Base-by-base conservation (phyloP, 2,329 filamentous ascomycete genomes). In the Alternaria ethzedia region DNA sequence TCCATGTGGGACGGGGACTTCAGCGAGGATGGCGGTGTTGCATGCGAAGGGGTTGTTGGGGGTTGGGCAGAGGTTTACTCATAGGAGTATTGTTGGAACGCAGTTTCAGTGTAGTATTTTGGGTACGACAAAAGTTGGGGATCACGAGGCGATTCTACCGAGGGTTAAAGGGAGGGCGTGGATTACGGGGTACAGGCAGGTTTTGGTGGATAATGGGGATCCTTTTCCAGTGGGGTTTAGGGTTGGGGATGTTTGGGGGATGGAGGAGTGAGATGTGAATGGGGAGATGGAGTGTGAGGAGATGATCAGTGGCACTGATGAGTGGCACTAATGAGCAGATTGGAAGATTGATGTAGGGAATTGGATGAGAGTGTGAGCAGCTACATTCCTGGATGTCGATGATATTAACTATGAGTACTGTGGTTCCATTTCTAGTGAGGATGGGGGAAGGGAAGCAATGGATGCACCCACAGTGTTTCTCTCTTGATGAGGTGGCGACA, bases 1-100 rank as follows among this genome's bases (percentile, higher is more conserved):
- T 61, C 83, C 82, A 2, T 84, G 82, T 54, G 83, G 83, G 8
- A 84, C 81, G 1, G 83, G 83, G 2, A 84, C 80, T 0, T 82
- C 75, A 62, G 82, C 83, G 3, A 73, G 83, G 12, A 72, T 85
- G 64, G 83, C 83, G 0, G 75, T 83, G 1, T 59, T 85, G 21
- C 80, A 84, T 68, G 81, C 80, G 2, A 75, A 79, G 17, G 82
- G 82, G 1, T 65, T 79, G 46, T 65, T 85, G 4, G 61, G 73
- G 2, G 76, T 78, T 2, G 79, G 74, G 0, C 78, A 84, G 54
- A 68, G 57, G 0, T 81, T 84, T 57, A 70, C 67, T 4, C 80
- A 83, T 65, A 71, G 70, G 8, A 83, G 82, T 58, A 80, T 84
- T 41, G 82, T 82, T 26, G 82, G 79, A 1, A 82, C 82, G 0